A percentile compares a stretch with the other conserved stretches of the same genome.
phyloP scores from a whole-genome alignment of 1,284 basidiomycete genomes.

The Tilletia indica region DNA sequence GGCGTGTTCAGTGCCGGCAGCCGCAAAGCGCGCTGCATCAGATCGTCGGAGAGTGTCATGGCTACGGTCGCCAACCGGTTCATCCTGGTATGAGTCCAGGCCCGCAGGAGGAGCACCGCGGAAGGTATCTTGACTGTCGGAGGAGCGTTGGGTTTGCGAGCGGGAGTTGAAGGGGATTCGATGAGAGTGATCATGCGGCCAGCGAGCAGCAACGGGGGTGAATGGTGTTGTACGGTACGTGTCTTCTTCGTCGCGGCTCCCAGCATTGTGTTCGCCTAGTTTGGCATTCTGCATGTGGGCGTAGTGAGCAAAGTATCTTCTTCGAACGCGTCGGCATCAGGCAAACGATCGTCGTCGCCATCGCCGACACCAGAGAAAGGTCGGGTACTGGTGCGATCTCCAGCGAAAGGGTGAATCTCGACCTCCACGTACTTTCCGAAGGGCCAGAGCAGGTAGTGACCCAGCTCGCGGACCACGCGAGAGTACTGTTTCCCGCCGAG shows the following conservation, averaged over 20 bases:
- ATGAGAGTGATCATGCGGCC: constrained; percentile 44
- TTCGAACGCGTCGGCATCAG: constrained; percentile 16
- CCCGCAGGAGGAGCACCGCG: neutral
- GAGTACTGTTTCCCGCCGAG: constrained; percentile 80
- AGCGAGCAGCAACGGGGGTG: constrained; percentile 44
- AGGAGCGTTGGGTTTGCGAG: neutral
- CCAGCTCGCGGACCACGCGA: constrained; percentile 82
- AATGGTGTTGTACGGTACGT: constrained; percentile 24
- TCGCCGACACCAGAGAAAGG: constrained; percentile 15
- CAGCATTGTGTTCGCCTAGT: neutral
- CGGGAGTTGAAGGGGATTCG: constrained; percentile 40
- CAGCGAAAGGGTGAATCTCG: constrained; percentile 55
- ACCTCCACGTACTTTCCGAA: constrained; percentile 99
- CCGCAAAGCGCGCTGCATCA: neutral
- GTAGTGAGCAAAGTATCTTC: constrained; percentile 15
- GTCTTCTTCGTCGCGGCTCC: constrained; percentile 9
- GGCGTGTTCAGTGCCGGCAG: neutral
- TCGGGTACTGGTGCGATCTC: constrained; percentile 30
- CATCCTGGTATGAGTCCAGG: constrained; percentile 8
- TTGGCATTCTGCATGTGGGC: constrained; percentile 13
- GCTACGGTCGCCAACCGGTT: neutral
- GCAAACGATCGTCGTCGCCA: constrained; percentile 12
- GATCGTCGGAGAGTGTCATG: constrained; percentile 6
- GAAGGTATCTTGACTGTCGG: constrained; percentile 11
- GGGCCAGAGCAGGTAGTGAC: constrained; percentile 96